These are phyloP conservation scores for Microstegium vimineum DNA, from an alignment of 176 grass and related monocot species.

Conservation along the genomic window DNA sequence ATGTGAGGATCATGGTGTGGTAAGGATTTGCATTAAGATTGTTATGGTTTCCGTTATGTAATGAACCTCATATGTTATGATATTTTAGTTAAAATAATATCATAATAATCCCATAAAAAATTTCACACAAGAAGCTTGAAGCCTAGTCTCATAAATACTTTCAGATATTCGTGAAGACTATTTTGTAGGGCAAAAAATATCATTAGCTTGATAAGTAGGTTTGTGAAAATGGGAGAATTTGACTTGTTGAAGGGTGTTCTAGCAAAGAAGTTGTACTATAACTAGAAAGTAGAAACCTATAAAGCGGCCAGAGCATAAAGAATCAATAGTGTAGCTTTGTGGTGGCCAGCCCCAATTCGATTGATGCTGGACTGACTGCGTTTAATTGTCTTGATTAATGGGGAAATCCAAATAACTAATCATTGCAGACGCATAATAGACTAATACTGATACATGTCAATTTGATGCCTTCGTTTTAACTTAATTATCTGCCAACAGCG, in stretches of 20 bases:
- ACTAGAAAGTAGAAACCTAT: too few relatives aligned
- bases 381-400: background rate
- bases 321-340: background rate
- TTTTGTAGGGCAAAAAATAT: background rate
- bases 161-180: background rate
- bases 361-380: background rate
- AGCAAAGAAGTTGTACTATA: background rate
- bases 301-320: background rate
- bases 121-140: background rate
- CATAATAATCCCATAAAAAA: background rate
- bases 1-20: background rate
- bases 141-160: background rate
- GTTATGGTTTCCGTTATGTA: background rate
- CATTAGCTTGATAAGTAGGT: background rate
- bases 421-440: too few relatives aligned
- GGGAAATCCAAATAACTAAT: too few relatives aligned
- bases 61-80: background rate
- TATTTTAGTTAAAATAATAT: background rate
- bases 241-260: background rate
- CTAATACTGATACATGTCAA: background rate
- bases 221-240: background rate
- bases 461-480: background rate
- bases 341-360: too few relatives aligned
- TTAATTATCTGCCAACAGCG: background rate
- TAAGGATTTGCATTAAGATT: background rate